These are phyloP conservation scores for Wakefieldia striispora DNA, from an alignment of 768 basidiomycete genomes.

Conservation along the genomic window DNA sequence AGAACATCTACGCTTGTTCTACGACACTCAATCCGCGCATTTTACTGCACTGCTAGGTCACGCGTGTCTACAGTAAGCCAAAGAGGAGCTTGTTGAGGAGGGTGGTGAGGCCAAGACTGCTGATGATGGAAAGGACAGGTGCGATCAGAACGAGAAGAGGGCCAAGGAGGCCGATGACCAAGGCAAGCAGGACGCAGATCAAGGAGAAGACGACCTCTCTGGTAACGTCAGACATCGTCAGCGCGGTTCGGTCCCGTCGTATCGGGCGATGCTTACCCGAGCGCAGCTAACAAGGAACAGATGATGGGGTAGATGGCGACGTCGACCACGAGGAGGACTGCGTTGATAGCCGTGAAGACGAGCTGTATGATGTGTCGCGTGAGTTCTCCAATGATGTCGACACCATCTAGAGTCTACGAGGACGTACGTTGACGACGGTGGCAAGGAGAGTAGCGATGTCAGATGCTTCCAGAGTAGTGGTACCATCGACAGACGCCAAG, in stretches of 20 bases:
- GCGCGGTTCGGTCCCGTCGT: background rate
- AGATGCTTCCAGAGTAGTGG: background rate
- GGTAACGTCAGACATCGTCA: background rate
- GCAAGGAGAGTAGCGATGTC: conserved; percentile 7
- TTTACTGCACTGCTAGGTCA: conserved; percentile 29
- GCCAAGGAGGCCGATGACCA: conserved; percentile 5
- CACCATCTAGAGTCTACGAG: background rate
- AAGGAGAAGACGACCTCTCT: conserved; percentile 7
- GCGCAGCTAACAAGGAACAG: background rate
- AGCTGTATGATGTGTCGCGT: conserved; percentile 6
- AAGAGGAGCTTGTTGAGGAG: conserved; percentile 2
- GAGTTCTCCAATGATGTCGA: background rate
- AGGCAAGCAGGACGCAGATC: conserved; percentile 1
- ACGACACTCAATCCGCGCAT: no score
- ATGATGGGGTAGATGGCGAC: background rate
- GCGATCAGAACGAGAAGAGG: conserved; percentile 4
- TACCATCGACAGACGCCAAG: background rate
- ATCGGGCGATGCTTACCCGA: conserved; percentile 3
- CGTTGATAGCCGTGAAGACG: conserved; percentile 1
- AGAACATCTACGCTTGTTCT: no score
- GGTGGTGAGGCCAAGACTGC: conserved; percentile 1
- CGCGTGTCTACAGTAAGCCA: conserved; percentile 1
- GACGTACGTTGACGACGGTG: conserved; percentile 5
- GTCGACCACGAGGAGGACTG: conserved; percentile 13
- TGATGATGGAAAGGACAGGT: conserved; percentile 9